These are phyloP conservation scores for Trichophyton benhamiae DNA, from an alignment of 2,329 filamentous ascomycete species.

Conservation along the genomic window DNA sequence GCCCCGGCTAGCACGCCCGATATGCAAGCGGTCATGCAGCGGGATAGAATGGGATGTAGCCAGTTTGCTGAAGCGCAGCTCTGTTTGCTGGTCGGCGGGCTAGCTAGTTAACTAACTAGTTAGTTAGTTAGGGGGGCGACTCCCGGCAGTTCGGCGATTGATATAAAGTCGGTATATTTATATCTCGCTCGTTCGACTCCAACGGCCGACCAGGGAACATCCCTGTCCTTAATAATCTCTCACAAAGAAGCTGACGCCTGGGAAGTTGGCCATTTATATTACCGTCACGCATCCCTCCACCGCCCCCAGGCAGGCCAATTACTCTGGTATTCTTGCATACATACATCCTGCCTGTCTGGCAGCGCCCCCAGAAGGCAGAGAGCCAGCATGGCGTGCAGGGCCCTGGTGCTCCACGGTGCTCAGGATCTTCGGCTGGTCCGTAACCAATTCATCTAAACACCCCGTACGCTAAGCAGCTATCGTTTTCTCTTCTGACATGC, in stretches of 20 bases:
- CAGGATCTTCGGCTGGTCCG: slow-evolving; percentile 49
- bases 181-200: background rate
- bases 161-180: background rate
- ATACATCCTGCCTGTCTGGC: too few species aligned
- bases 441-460: slow-evolving; percentile 4
- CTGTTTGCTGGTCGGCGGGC: background rate
- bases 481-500: background rate
- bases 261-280: background rate
- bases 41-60: background rate
- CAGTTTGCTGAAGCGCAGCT: background rate
- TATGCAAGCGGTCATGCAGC: background rate
- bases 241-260: background rate
- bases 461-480: background rate
- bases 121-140: background rate
- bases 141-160: background rate
- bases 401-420: slow-evolving; percentile 47
- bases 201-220: background rate
- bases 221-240: background rate
- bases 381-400: slow-evolving; percentile 16
- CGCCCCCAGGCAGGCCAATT: background rate
- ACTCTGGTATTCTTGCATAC: too few species aligned
- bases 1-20: background rate
- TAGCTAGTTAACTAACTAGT: background rate
- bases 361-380: background rate
- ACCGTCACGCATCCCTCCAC: background rate